Percentiles rank a stretch among this genome's conserved stretches.
phyloP scores from a whole-genome alignment of 768 basidiomycete genomes.

The Plicaturopsis crispa region DNA sequence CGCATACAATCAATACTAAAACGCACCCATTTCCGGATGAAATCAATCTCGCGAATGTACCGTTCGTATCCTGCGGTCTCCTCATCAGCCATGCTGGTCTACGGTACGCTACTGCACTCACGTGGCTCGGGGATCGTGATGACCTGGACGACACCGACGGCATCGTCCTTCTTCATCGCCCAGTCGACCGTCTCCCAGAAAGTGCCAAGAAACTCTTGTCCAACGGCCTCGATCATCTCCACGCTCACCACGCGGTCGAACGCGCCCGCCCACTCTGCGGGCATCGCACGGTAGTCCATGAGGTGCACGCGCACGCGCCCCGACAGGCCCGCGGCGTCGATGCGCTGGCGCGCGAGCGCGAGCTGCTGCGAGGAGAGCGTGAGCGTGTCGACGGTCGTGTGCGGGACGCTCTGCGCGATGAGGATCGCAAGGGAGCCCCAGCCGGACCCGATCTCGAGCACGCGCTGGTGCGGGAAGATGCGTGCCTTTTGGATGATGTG shows the following conservation, averaged over 20 bases:
- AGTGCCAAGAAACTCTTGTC: constrained; percentile 52
- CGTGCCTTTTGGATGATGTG: constrained; percentile 48
- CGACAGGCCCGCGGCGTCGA: constrained; percentile 28
- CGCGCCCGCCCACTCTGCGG: constrained; percentile 33
- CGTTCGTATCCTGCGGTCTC: constrained; percentile 38
- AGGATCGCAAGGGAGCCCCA: constrained; percentile 47
- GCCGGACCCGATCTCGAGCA: constrained; percentile 49
- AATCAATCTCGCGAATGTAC: constrained; percentile 56
- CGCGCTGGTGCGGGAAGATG: constrained; percentile 37
- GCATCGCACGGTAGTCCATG: constrained; percentile 45
- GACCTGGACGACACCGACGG: constrained; percentile 64
- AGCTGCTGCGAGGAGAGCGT: constrained; percentile 47
- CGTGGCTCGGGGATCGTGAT: constrained; percentile 72
- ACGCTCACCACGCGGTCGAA: constrained; percentile 70
- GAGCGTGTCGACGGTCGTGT: constrained; percentile 45
- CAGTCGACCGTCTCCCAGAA: constrained; percentile 64
- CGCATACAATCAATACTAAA: constrained; percentile 11
- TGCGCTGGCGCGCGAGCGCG: constrained; percentile 33
- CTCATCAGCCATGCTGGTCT: not conserved
- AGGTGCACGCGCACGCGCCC: constrained; percentile 39
- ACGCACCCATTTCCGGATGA: constrained; percentile 72
- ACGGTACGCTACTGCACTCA: constrained; percentile 22
- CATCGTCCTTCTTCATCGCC: constrained; percentile 51
- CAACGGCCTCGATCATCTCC: constrained; percentile 77
- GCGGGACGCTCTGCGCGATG: constrained; percentile 34